Conservation (phyloP, 768 basidiomycete genomes). For the Candolleomyces efflorescens region DNA sequence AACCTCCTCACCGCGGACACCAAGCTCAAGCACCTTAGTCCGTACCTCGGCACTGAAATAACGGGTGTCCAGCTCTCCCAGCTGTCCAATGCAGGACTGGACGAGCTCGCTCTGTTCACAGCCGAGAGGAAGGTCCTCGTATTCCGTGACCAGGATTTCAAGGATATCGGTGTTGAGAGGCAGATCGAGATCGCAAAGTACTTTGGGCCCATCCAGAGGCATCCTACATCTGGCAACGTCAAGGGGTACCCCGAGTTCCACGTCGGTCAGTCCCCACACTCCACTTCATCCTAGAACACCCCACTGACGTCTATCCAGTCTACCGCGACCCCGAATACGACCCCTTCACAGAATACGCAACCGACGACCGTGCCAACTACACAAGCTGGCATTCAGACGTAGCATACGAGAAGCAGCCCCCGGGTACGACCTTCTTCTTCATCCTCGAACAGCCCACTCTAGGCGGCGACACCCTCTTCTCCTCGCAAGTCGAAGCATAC, state of each 20-base stretch:
- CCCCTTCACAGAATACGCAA: slow-evolving; percentile 37
- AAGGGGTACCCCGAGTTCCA: slow-evolving; percentile 51
- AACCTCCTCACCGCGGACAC: slow-evolving; percentile 40
- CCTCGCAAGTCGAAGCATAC: slow-evolving; percentile 55
- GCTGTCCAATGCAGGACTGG: slow-evolving; percentile 45
- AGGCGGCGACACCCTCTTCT: slow-evolving; percentile 54
- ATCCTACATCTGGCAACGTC: slow-evolving; percentile 47
- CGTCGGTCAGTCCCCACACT: background rate
- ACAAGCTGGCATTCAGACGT: slow-evolving; percentile 50
- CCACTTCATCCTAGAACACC: too few relatives aligned
- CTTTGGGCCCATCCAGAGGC: slow-evolving; percentile 24
- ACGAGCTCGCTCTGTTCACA: slow-evolving; percentile 46
- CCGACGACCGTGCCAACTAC: slow-evolving; percentile 34
- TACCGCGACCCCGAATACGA: slow-evolving; percentile 47
- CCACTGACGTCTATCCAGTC: slow-evolving; percentile 38
- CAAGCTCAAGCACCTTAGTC: slow-evolving; percentile 36
- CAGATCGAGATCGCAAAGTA: slow-evolving; percentile 50
- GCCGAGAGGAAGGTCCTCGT: slow-evolving; percentile 51
- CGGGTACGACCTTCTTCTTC: slow-evolving; percentile 53
- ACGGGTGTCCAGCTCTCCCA: slow-evolving; percentile 48
- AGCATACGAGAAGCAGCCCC: slow-evolving; percentile 52
- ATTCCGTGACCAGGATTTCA: slow-evolving; percentile 60
- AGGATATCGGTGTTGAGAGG: slow-evolving; percentile 45
- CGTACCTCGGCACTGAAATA: slow-evolving; percentile 49
- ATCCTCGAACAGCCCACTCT: slow-evolving; percentile 40